Conservation (phyloP, 257 asterid genomes). For the Primulina tabacum region DNA sequence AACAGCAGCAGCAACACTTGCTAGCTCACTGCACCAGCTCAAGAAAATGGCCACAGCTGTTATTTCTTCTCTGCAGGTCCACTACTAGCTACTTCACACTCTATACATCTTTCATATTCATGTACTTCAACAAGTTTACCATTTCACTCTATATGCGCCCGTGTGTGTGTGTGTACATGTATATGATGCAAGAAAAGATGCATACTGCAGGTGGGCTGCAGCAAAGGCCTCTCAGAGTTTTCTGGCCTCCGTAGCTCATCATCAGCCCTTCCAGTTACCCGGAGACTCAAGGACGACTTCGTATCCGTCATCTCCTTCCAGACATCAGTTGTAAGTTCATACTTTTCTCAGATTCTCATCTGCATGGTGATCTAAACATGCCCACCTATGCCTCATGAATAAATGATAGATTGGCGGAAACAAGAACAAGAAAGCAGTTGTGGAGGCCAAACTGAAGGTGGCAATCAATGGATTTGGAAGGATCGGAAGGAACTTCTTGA, state of each 20-base stretch:
- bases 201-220: slow-evolving; percentile 58
- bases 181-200: not conserved
- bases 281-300: slow-evolving; percentile 59
- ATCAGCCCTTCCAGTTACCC: slow-evolving; percentile 50
- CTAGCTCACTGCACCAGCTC: slow-evolving; percentile 26
- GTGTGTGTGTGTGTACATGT: not conserved
- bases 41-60: slow-evolving; percentile 75
- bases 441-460: slow-evolving; percentile 83
- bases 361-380: not conserved
- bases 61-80: slow-evolving; percentile 80
- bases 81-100: not conserved
- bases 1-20: slow-evolving; percentile 10
- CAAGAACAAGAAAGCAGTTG: slow-evolving; percentile 60
- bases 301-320: slow-evolving; percentile 68
- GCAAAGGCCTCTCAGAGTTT: slow-evolving; percentile 83
- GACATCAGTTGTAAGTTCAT: slow-evolving; percentile 66
- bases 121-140: not conserved
- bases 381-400: not conserved
- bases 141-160: not conserved
- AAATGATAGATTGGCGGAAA: slow-evolving; percentile 58
- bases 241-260: slow-evolving; percentile 74
- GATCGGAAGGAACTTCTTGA: slow-evolving; percentile 89
- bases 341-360: not conserved
- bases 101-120: not conserved
- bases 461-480: slow-evolving; percentile 93